These are phyloP conservation scores for Plenodomus biglobosus DNA, from an alignment of 2,329 filamentous ascomycete genomes.

Conservation along the genomic window DNA sequence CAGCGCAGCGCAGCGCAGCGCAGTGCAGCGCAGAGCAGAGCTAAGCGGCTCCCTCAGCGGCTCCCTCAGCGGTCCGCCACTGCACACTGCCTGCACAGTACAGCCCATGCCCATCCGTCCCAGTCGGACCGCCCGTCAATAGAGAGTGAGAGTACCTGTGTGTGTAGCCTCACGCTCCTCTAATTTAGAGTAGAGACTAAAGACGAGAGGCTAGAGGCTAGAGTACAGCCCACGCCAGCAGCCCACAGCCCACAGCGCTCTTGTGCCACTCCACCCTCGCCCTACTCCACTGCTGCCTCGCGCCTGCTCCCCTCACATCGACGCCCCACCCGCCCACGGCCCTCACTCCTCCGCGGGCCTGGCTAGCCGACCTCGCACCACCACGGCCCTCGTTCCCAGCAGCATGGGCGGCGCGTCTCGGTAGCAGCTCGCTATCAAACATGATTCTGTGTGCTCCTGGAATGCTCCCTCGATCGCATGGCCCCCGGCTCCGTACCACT, in stretches of 20 bases:
- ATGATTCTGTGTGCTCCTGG: constrained; percentile 37
- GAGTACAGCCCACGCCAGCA: too few species aligned
- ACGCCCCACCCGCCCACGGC: constrained; percentile 16
- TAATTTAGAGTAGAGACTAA: too few species aligned
- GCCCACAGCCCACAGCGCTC: background rate
- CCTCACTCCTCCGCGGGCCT: constrained; percentile 6
- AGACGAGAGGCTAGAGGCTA: too few species aligned
- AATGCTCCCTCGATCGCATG: constrained; percentile 42
- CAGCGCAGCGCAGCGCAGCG: too few species aligned
- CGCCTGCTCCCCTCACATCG: constrained; percentile 5
- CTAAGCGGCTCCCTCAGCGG: too few species aligned
- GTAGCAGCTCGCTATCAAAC: constrained; percentile 34
- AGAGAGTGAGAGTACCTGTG: too few species aligned
- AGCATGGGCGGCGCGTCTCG: constrained; percentile 41
- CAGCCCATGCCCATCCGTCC: background rate
- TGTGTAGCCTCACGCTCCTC: too few species aligned
- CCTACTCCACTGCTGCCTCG: background rate
- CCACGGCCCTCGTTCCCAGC: constrained; percentile 21
- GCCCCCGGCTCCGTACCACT: constrained; percentile 41
- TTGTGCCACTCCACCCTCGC: background rate
- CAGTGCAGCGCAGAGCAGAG: background rate
- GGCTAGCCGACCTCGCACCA: constrained; percentile 12
- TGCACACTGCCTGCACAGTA: too few species aligned
- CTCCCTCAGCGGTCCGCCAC: background rate
- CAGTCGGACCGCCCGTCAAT: background rate